Conservation (phyloP, 306 rosid species). For the Rosa persica region DNA sequence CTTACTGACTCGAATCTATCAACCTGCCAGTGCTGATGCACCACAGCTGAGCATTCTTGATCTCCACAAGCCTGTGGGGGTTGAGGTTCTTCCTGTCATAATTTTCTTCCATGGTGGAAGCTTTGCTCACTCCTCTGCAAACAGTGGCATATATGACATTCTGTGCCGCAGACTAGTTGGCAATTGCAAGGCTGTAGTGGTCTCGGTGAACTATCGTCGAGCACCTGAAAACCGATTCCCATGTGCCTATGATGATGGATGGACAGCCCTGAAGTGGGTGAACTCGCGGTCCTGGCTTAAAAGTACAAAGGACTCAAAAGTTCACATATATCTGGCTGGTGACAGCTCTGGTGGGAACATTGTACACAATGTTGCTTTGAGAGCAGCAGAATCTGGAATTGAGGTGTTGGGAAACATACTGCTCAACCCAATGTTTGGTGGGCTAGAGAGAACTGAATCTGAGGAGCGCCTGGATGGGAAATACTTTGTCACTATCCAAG, state of each 20-base stretch:
- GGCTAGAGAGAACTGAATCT: slow-evolving; percentile 72
- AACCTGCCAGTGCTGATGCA: slow-evolving; percentile 58
- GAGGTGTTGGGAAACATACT: slow-evolving; percentile 78
- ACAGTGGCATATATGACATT: slow-evolving; percentile 87
- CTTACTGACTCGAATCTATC: slow-evolving; percentile 68
- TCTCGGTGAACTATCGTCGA: slow-evolving; percentile 84
- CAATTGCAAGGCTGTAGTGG: slow-evolving; percentile 83
- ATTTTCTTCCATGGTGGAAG: slow-evolving; percentile 98
- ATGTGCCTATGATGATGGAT: slow-evolving; percentile 95
- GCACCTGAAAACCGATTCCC: slow-evolving; percentile 84
- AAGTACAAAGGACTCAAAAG: slow-evolving; percentile 75
- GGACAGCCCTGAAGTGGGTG: slow-evolving; percentile 85
- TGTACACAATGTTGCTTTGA: slow-evolving; percentile 82
- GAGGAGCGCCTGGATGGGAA: slow-evolving; percentile 81
- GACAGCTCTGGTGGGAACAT: slow-evolving; percentile 99
- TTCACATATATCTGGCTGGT: slow-evolving; percentile 77
- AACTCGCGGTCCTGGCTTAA: slow-evolving; percentile 76
- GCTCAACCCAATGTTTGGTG: slow-evolving; percentile 94
- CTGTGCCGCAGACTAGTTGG: slow-evolving; percentile 81
- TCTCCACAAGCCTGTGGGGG: slow-evolving; percentile 63
- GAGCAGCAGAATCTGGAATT: slow-evolving; percentile 63
- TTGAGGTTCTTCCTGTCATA: slow-evolving; percentile 71
- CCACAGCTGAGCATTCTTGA: slow-evolving; percentile 45
- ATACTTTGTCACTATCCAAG: slow-evolving; percentile 77
- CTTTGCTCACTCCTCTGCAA: slow-evolving; percentile 90